A percentile compares a stretch with the other conserved stretches of the same genome.
phyloP scores from a whole-genome alignment of 1,284 basidiomycete genomes.

The Irpex lacteus region DNA sequence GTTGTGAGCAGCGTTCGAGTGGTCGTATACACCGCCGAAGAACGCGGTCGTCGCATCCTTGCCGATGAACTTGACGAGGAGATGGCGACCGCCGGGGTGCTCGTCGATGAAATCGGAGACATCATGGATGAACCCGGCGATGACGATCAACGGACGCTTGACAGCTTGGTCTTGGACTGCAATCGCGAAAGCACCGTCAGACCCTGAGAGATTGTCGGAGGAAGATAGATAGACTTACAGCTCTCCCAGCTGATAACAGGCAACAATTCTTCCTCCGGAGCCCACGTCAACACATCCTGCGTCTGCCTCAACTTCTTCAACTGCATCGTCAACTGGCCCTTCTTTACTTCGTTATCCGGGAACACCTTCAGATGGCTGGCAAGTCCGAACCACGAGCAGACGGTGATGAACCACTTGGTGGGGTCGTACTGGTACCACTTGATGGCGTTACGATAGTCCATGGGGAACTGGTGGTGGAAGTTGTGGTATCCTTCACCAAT shows the following conservation, averaged over 20 bases:
- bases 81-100: conserved; percentile 81
- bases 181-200: not conserved
- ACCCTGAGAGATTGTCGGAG: no score
- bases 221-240: conserved; percentile 45
- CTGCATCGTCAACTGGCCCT: conserved; percentile 92
- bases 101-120: conserved; percentile 85
- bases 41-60: conserved; percentile 90
- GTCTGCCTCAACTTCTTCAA: conserved; percentile 77
- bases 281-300: conserved; percentile 76
- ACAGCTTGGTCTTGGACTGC: conserved; percentile 74
- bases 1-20: conserved; percentile 90
- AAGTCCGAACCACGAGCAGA: conserved; percentile 62
- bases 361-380: conserved; percentile 89
- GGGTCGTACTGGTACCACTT: conserved; percentile 89
- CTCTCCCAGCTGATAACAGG: conserved; percentile 86
- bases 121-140: conserved; percentile 92
- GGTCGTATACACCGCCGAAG: conserved; percentile 93
- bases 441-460: conserved; percentile 77
- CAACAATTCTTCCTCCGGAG: conserved; percentile 73
- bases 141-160: conserved; percentile 75
- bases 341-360: conserved; percentile 91
- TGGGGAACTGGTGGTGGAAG: conserved; percentile 92
- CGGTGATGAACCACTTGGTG: conserved; percentile 90
- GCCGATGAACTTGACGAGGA: conserved; percentile 67
- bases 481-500: conserved; percentile 97